A percentile compares a stretch with the other conserved stretches of the same genome.
phyloP scores from a whole-genome alignment of 192 early-diverging fungal species.

The Phlyctochytrium bullatum region DNA sequence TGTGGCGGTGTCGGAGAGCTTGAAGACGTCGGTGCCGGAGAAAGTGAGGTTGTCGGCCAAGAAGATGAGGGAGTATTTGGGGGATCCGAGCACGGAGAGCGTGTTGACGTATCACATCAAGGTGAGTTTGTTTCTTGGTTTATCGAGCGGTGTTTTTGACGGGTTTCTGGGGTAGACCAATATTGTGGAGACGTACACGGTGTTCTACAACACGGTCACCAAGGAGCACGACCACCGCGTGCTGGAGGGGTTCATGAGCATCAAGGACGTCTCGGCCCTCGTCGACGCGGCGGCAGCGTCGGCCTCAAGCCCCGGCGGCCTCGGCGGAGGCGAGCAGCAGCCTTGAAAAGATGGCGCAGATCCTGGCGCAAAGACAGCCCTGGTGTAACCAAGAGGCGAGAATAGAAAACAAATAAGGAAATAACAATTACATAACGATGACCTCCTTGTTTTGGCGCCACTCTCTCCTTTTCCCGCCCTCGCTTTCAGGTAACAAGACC shows the following conservation, averaged over 20 bases:
- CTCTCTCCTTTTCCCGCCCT: too few relatives aligned
- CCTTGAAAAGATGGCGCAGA: too few relatives aligned
- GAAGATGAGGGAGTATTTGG: conserved; percentile 69
- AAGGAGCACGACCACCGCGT: conserved; percentile 32
- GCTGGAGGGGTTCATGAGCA: conserved; percentile 25
- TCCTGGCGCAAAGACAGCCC: too few relatives aligned
- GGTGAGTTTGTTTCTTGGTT: conserved; percentile 38
- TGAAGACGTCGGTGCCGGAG: conserved; percentile 51
- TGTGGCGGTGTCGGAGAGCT: conserved; percentile 40
- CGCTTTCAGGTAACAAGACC: too few relatives aligned
- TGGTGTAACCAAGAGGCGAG: too few relatives aligned
- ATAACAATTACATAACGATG: too few relatives aligned
- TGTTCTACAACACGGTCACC: conserved; percentile 29
- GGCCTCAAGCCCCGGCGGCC: too few relatives aligned
- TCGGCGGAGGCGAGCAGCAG: too few relatives aligned
- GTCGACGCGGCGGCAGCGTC: conserved; percentile 26
- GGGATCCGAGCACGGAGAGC: conserved; percentile 72
- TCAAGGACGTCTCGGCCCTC: conserved; percentile 24
- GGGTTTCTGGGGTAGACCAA: conserved; percentile 29
- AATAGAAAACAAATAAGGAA: too few relatives aligned
- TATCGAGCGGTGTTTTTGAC: background rate
- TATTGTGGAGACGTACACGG: conserved; percentile 35
- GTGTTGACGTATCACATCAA: conserved; percentile 70
- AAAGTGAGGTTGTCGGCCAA: conserved; percentile 50
- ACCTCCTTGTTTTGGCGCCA: too few relatives aligned